A percentile compares a stretch with the other conserved stretches of the same genome.
These are phyloP conservation scores for Phytophthora vignae DNA, from an alignment of 352 stramenopile genomes.

Conservation along the genomic window DNA sequence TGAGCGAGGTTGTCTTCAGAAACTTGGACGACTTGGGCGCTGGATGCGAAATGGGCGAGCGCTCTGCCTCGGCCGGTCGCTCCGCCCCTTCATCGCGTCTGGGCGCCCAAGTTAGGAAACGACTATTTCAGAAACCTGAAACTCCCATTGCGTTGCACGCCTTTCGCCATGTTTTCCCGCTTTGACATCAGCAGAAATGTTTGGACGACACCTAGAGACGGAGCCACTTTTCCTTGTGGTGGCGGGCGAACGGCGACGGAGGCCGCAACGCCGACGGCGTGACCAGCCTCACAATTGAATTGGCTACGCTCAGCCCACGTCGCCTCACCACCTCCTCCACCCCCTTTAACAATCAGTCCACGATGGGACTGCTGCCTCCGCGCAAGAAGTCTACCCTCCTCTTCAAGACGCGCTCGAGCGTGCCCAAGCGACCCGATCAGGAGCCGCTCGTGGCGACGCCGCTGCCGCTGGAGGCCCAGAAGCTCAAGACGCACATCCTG, in stretches of 20 bases:
- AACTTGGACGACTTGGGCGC: too few relatives aligned
- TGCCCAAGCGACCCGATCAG: slow-evolving; percentile 16
- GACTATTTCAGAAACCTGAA: too few relatives aligned
- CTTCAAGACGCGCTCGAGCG: slow-evolving; percentile 24
- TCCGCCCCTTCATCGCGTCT: too few relatives aligned
- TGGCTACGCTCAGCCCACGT: slow-evolving; percentile 17
- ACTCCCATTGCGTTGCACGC: slow-evolving; percentile 1
- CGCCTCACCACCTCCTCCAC: neutral
- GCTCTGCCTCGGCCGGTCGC: too few relatives aligned
- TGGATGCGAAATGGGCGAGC: too few relatives aligned
- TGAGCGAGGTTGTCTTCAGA: too few relatives aligned
- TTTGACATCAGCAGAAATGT: neutral
- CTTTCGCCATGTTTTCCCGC: neutral
- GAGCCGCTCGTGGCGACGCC: slow-evolving; percentile 10
- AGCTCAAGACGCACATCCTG: slow-evolving; percentile 70
- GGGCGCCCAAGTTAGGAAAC: too few relatives aligned
- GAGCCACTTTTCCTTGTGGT: neutral
- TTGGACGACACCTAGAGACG: slow-evolving; percentile 1
- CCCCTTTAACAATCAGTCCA: neutral
- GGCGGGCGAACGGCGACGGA: neutral
- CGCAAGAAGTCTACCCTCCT: slow-evolving; percentile 32
- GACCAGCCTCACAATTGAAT: slow-evolving; percentile 21
- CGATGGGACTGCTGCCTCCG: slow-evolving; percentile 33
- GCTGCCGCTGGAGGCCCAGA: slow-evolving; percentile 54
- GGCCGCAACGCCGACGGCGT: neutral